Evolutionary conservation across 257 asterid species (phyloP).

Genomic region (Agastache rugosa): DNA sequence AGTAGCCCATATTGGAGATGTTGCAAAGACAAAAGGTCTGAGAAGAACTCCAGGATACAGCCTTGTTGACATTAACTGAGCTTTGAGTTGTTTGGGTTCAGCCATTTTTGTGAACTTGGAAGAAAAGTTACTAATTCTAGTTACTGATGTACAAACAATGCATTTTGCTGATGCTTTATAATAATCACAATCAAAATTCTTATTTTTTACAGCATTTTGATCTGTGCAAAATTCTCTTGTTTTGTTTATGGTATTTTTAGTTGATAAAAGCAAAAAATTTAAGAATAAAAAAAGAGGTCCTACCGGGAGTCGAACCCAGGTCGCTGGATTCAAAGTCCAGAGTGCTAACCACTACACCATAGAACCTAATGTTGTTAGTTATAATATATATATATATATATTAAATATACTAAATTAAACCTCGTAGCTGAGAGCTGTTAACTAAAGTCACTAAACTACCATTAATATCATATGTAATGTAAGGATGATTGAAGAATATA

Average conservation of each 20-base stretch:
- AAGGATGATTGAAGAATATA: too few relatives aligned
- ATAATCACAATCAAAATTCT: background rate
- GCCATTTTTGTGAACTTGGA: background rate
- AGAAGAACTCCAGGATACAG: constrained; percentile 58
- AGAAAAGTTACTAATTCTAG: background rate
- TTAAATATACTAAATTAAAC: too few relatives aligned
- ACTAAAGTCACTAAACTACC: too few relatives aligned
- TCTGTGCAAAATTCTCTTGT: too few relatives aligned
- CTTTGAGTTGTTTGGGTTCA: background rate
- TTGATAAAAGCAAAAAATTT: too few relatives aligned
- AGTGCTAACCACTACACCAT: constrained; percentile 99
- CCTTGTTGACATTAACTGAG: constrained; percentile 43
- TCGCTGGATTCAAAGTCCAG: constrained; percentile 99
- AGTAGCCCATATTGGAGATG: constrained; percentile 45
- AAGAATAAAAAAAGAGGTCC: constrained; percentile 54
- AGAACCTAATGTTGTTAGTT: constrained; percentile 36
- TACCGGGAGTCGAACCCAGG: constrained; percentile 99
- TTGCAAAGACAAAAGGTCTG: constrained; percentile 53
- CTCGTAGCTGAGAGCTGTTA: too few relatives aligned
- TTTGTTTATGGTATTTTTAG: too few relatives aligned
- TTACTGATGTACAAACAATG: background rate
- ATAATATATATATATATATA: too few relatives aligned
- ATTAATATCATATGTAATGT: too few relatives aligned
- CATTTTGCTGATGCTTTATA: background rate
- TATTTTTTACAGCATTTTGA: too few relatives aligned